These are phyloP conservation scores for Somion occarium DNA, from an alignment of 1,284 basidiomycete genomes.

Conservation along the genomic window DNA sequence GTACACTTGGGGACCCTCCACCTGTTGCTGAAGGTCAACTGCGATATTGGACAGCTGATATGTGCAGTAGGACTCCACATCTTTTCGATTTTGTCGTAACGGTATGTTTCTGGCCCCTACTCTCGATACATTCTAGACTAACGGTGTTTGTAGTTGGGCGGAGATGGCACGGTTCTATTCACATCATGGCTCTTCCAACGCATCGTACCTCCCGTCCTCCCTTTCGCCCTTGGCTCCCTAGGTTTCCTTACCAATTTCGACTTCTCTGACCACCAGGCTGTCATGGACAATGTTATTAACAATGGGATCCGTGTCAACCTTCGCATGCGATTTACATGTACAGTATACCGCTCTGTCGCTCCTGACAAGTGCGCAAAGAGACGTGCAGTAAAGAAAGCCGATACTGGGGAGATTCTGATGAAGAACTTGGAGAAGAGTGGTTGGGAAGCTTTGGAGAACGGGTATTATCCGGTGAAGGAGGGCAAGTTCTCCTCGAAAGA, in stretches of 20 bases:
- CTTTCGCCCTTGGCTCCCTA: constrained; percentile 97
- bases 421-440: constrained; percentile 82
- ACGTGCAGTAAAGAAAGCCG: constrained; percentile 86
- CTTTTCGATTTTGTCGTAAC: constrained; percentile 98
- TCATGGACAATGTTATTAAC: constrained; percentile 89
- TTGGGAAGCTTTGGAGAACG: constrained; percentile 92
- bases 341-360: constrained; percentile 87
- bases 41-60: constrained; percentile 95
- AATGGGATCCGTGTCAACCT: constrained; percentile 95
- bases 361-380: constrained; percentile 61
- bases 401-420: constrained; percentile 94
- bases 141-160: constrained; percentile 66
- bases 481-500: constrained; percentile 63
- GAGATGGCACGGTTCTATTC: constrained; percentile 97
- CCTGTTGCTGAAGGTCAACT: constrained; percentile 72
- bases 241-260: constrained; percentile 99
- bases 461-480: constrained; percentile 36
- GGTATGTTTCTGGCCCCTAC: constrained; percentile 43
- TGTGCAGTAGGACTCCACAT: constrained; percentile 91
- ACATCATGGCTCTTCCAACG: constrained; percentile 99
- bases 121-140: not conserved
- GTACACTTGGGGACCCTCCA: constrained; percentile 10
- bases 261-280: constrained; percentile 82
- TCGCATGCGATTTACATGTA: constrained; percentile 99
- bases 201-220: constrained; percentile 95